These are phyloP conservation scores for Plasmodium gaboni DNA, from an alignment of 169 alveolate species.

Conservation along the genomic window DNA sequence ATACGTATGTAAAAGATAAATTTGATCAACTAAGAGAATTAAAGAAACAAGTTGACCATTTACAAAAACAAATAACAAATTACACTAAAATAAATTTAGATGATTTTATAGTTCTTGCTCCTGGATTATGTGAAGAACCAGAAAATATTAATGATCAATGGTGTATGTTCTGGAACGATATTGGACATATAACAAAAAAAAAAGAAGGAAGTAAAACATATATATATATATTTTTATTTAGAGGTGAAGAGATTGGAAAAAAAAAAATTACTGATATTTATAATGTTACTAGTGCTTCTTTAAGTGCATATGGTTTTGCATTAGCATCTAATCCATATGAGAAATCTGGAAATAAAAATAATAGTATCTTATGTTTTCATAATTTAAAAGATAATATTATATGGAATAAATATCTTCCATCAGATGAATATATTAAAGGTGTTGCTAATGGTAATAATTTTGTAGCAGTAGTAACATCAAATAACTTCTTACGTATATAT, in stretches of 20 bases:
- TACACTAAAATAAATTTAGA: constrained; percentile 52
- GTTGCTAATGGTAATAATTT: constrained; percentile 78
- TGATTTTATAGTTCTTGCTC: constrained; percentile 65
- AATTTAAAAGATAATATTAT: constrained; percentile 68
- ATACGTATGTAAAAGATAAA: constrained; percentile 57
- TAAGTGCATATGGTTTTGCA: constrained; percentile 75
- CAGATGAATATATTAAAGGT: constrained; percentile 68
- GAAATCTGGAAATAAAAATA: constrained; percentile 35
- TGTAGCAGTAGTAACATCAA: constrained; percentile 75
- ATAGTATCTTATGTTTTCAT: constrained; percentile 73
- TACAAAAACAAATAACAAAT: constrained; percentile 42
- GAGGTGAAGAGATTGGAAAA: constrained; percentile 76
- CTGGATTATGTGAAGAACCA: constrained; percentile 77
- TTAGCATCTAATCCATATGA: constrained; percentile 76
- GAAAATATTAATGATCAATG: constrained; percentile 76
- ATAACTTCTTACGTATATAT: constrained; percentile 65
- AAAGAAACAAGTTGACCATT: constrained; percentile 46
- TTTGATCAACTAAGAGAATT: constrained; percentile 53
- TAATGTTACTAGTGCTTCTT: constrained; percentile 74
- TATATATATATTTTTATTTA: constrained; percentile 68
- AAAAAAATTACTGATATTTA: constrained; percentile 76
- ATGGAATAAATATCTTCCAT: constrained; percentile 71
- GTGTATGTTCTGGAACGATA: constrained; percentile 78
- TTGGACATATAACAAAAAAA: constrained; percentile 76
- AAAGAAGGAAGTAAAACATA: constrained; percentile 75